phyloP scores from a whole-genome alignment of 371 early-diverging fungal genomes.

The Gilbertella persicaria region DNA sequence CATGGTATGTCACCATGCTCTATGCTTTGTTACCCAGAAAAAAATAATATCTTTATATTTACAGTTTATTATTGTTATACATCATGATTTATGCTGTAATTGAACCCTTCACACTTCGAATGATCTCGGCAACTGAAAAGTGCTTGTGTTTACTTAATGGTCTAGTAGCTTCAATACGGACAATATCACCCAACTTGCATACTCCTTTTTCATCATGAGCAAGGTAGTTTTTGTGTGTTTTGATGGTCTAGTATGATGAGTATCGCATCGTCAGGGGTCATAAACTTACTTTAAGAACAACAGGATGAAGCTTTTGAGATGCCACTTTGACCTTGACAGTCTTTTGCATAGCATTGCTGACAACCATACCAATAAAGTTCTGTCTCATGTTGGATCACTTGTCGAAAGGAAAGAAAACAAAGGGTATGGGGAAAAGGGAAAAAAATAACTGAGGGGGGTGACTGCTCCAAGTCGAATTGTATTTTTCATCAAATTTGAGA shows the following conservation, averaged over 20 bases:
- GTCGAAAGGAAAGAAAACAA: not conserved
- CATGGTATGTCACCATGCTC: no score
- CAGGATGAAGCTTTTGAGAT: conserved; percentile 73
- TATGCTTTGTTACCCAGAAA: no score
- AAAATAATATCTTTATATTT: no score
- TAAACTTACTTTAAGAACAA: conserved; percentile 79
- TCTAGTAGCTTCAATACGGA: conserved; percentile 89
- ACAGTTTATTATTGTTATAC: not conserved
- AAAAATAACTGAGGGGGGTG: not conserved
- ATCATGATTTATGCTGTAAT: not conserved
- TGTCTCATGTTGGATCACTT: conserved; percentile 63
- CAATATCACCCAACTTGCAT: conserved; percentile 89
- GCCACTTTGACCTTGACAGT: conserved; percentile 91
- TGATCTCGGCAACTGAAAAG: conserved; percentile 87
- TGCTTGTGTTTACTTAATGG: conserved; percentile 88
- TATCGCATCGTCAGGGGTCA: no score
- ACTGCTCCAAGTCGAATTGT: no score
- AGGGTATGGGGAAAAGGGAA: not conserved
- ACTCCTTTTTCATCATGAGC: conserved; percentile 86
- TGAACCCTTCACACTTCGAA: conserved; percentile 44
- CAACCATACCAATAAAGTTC: conserved; percentile 84
- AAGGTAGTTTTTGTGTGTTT: conserved; percentile 82
- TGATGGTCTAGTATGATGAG: conserved; percentile 67
- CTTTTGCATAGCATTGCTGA: conserved; percentile 89
- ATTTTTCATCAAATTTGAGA: no score